Evolutionary conservation across 108 stramenopile species (phyloP), one percentile per base, ranked within the genome.

Genomic region (Nannochloropsis oceanica): DNA sequence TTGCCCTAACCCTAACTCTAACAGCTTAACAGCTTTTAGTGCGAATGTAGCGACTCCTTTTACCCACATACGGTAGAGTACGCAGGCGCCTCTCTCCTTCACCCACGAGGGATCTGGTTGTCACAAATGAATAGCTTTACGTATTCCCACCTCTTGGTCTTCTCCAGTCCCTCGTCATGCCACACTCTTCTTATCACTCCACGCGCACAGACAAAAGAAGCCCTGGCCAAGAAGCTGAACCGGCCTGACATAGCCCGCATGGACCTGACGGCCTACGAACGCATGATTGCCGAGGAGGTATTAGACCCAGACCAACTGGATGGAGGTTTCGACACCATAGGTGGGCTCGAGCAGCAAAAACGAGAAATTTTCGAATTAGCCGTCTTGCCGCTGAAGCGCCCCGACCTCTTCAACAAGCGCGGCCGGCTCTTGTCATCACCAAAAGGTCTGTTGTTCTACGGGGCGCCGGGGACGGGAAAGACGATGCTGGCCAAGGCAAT

Each of bases 401-500:
- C 97, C 14, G 95, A 97, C 82, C 84, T 96, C 24, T 95, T 95
- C 87, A 80, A 80, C 11, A 81, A 87, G 12, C 89, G 86, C 34
- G 89, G 83, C 34, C 92, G 92, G 13, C 86, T 96, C 44, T 44
- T 94, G 7, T 87, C 91, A 27, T 93, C 93, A 14, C 95, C 96
- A 0, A 92, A 90, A 79, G 98, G 98, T n/a, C 94, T 98, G 80
- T 86, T 99, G 27, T 90, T 99, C n/a, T 97, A 93, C 85, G 97
- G 96, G 18, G 90, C 84, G 8, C 96, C 96, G 11, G 97, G 92
- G 5, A 91, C 93, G 20, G 93, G 98, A 27, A 99, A 99, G 88
- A 98, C 97, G n/a, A 94, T 97, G 94, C 84, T 98, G 86, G 99
- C 97, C 84, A 96, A 97, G 91, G 97, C 97, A 44, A 93, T 99